These are phyloP conservation scores for Salvia sclarea DNA, from an alignment of 305 asterid genomes.

Conservation along the genomic window DNA sequence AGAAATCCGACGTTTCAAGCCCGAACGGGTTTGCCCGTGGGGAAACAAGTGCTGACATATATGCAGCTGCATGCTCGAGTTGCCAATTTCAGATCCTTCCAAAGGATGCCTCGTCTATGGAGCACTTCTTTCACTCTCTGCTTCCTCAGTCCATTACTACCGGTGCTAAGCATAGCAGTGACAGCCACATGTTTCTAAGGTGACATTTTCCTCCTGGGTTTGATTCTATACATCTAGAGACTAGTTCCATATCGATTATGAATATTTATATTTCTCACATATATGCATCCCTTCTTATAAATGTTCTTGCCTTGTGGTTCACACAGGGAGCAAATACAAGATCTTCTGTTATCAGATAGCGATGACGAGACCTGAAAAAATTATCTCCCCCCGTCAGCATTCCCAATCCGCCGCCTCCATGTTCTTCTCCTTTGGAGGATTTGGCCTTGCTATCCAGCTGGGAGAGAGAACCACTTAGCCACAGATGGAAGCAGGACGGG, in stretches of 20 bases:
- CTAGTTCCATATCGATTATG: background rate
- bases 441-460: background rate
- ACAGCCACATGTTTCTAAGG: constrained; percentile 50
- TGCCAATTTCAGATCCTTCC: constrained; percentile 90
- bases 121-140: constrained; percentile 57
- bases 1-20: constrained; percentile 41
- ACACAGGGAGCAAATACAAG: constrained; percentile 59
- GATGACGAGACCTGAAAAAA: constrained; percentile 41
- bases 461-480: background rate
- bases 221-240: constrained; percentile 3
- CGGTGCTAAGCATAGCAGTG: constrained; percentile 34
- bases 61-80: constrained; percentile 60
- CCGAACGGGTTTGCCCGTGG: constrained; percentile 32
- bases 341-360: constrained; percentile 44
- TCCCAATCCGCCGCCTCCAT: background rate
- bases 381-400: background rate
- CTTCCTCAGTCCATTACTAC: constrained; percentile 57
- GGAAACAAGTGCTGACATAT: constrained; percentile 38
- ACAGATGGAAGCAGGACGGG: constrained; percentile 17
- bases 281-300: background rate
- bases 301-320: constrained; percentile 26
- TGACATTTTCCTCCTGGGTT: constrained; percentile 31
- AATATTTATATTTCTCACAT: background rate
- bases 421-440: background rate
- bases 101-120: constrained; percentile 47